Evolutionary conservation across 1,284 basidiomycete genomes (phyloP).

Genomic region (Cutaneotrichosporon cavernicola): DNA sequence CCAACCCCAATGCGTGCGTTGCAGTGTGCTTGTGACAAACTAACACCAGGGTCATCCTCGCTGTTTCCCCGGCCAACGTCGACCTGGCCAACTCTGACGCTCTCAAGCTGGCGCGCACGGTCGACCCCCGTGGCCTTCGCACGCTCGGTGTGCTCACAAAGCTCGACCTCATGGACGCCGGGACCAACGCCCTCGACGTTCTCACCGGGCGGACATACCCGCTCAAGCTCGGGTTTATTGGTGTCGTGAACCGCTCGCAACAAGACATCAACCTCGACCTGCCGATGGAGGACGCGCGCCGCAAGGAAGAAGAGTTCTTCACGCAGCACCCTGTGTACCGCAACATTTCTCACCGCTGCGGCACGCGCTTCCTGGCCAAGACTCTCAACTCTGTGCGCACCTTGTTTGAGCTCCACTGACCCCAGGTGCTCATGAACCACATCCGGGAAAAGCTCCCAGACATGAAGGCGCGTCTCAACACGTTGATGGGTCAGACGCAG

Average conservation of each 20-base stretch:
- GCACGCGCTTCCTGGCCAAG: slow-evolving; percentile 91
- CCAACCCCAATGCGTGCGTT: slow-evolving; percentile 87
- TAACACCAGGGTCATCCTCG: slow-evolving; percentile 76
- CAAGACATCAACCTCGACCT: slow-evolving; percentile 94
- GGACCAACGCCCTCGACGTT: slow-evolving; percentile 94
- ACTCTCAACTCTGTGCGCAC: slow-evolving; percentile 80
- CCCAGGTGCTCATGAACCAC: slow-evolving; percentile 89
- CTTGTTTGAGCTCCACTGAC: neutral
- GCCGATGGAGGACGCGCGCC: slow-evolving; percentile 78
- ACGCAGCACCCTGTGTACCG: slow-evolving; percentile 83
- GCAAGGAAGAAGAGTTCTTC: slow-evolving; percentile 91
- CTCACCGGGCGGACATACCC: slow-evolving; percentile 95
- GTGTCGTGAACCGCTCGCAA: slow-evolving; percentile 94
- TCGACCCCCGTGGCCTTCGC: slow-evolving; percentile 91
- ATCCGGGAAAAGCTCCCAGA: slow-evolving; percentile 98
- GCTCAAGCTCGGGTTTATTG: slow-evolving; percentile 95
- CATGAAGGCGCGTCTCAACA: slow-evolving; percentile 98
- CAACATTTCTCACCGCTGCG: slow-evolving; percentile 95
- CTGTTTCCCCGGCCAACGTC: slow-evolving; percentile 95
- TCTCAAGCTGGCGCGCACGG: slow-evolving; percentile 89
- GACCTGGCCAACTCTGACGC: slow-evolving; percentile 98
- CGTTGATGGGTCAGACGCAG: slow-evolving; percentile 97
- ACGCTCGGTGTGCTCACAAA: slow-evolving; percentile 97
- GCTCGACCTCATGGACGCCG: slow-evolving; percentile 97
- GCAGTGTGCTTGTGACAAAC: slow-evolving; percentile 5